Percentiles rank a stretch among this genome's conserved stretches.
phyloP scores from a whole-genome alignment of 129 eudicot species.

The Escallonia rubra region DNA sequence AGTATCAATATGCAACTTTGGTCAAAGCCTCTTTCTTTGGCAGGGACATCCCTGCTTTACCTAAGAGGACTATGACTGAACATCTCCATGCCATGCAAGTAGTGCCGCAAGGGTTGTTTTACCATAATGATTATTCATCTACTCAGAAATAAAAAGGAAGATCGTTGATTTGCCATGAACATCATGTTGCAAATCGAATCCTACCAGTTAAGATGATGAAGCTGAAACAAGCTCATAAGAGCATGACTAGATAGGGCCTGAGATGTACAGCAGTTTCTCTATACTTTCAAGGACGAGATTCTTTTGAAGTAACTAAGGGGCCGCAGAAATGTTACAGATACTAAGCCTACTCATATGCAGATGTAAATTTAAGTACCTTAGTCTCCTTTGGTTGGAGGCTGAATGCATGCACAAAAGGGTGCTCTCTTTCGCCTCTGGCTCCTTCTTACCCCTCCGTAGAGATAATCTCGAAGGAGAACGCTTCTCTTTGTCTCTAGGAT shows the following conservation, averaged over 20 bases:
- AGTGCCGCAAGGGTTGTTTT: too few species aligned
- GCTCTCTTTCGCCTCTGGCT: constrained; percentile 49
- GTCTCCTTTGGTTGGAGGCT: constrained; percentile 67
- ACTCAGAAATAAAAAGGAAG: background rate
- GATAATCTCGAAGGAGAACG: constrained; percentile 67
- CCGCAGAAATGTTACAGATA: background rate
- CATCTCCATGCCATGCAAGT: too few species aligned
- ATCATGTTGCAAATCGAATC: background rate
- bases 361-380: constrained; percentile 25
- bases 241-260: constrained; percentile 12
- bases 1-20: too few species aligned
- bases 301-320: constrained; percentile 4
- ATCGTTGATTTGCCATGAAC: background rate
- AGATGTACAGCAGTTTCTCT: constrained; percentile 23
- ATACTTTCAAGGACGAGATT: constrained; percentile 7
- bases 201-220: background rate
- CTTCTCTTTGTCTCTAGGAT: constrained; percentile 54
- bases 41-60: too few species aligned
- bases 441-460: constrained; percentile 55
- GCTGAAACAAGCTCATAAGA: background rate
- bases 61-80: too few species aligned
- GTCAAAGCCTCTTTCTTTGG: too few species aligned
- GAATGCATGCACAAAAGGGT: constrained; percentile 76
- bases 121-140: too few species aligned
- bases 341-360: background rate